Evolutionary conservation across 208 protist genomes (phyloP).

Genomic region (Endotrypanum monterogeii): DNA sequence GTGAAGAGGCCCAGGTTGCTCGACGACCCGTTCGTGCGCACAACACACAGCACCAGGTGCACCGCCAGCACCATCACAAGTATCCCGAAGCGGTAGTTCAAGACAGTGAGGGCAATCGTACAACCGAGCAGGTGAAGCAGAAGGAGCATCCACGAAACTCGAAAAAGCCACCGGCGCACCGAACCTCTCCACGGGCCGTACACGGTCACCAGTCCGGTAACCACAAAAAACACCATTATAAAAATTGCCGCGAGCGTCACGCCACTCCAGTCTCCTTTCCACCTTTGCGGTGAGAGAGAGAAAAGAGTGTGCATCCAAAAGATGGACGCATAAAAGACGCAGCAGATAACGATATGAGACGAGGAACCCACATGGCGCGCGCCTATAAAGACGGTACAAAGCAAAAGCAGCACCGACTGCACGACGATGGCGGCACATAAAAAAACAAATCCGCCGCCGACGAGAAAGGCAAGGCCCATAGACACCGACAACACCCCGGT

Average conservation of each 20-base stretch:
- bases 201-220: conserved; percentile 42
- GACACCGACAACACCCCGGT: conserved; percentile 37
- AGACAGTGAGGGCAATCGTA: conserved; percentile 42
- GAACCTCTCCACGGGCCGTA: conserved; percentile 45
- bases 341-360: conserved; percentile 43
- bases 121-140: conserved; percentile 51
- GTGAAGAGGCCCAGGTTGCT: conserved; percentile 56
- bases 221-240: conserved; percentile 42
- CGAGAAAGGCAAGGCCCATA: conserved; percentile 52
- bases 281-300: conserved; percentile 42
- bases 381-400: conserved; percentile 38
- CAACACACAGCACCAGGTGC: conserved; percentile 48
- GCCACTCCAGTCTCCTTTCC: conserved; percentile 39
- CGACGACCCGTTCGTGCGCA: conserved; percentile 47
- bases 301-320: conserved; percentile 68
- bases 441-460: conserved; percentile 45
- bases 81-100: conserved; percentile 56
- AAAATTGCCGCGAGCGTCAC: conserved; percentile 48
- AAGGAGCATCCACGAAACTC: conserved; percentile 43
- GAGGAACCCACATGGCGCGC: conserved; percentile 34
- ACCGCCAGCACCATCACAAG: conserved; percentile 56
- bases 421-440: conserved; percentile 38
- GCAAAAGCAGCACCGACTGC: conserved; percentile 35
- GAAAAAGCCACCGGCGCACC: conserved; percentile 48
- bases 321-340: conserved; percentile 42